These are phyloP conservation scores for Fraxinus velutina DNA, from an alignment of 305 asterid species.

Conservation along the genomic window DNA sequence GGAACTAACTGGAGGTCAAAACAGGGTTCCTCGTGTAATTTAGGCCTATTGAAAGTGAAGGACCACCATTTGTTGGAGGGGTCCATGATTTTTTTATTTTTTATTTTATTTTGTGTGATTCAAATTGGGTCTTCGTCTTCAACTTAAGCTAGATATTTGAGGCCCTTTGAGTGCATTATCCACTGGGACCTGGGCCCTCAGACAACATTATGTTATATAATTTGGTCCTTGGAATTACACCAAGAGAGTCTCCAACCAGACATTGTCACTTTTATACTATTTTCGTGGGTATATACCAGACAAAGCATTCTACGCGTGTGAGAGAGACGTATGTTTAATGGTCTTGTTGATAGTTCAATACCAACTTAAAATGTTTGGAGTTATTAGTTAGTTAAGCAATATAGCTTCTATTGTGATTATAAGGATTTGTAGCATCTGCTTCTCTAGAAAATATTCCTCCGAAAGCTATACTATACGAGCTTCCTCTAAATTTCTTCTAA, in stretches of 20 bases:
- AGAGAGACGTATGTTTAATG: slow-evolving; percentile 23
- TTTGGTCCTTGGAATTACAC: slow-evolving; percentile 20
- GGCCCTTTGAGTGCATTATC: slow-evolving; percentile 13
- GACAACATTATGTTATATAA: slow-evolving; percentile 35
- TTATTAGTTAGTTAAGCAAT: slow-evolving; percentile 8
- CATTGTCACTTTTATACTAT: slow-evolving; percentile 28
- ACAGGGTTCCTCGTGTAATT: slow-evolving; percentile 2
- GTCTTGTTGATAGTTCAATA: slow-evolving; percentile 5
- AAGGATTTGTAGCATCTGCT: neutral
- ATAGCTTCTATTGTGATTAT: neutral
- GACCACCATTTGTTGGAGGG: slow-evolving; percentile 14
- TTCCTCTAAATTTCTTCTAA: neutral
- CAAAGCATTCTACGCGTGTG: slow-evolving; percentile 23
- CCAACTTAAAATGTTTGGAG: neutral
- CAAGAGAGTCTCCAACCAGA: slow-evolving; percentile 21
- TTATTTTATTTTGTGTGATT: slow-evolving; percentile 7
- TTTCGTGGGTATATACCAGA: slow-evolving; percentile 32
- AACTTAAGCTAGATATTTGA: neutral
- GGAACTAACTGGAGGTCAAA: slow-evolving; percentile 20
- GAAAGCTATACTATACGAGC: too few relatives aligned
- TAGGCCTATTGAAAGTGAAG: slow-evolving; percentile 26
- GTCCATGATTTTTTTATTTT: neutral
- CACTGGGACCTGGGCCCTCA: slow-evolving; percentile 27
- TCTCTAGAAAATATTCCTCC: neutral
- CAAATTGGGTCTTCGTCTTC: slow-evolving; percentile 6